Evolutionary conservation across 2,329 filamentous ascomycete genomes (phyloP), one percentile per base, ranked within the genome.

Genomic region (Chalaropsis thielavioides): DNA sequence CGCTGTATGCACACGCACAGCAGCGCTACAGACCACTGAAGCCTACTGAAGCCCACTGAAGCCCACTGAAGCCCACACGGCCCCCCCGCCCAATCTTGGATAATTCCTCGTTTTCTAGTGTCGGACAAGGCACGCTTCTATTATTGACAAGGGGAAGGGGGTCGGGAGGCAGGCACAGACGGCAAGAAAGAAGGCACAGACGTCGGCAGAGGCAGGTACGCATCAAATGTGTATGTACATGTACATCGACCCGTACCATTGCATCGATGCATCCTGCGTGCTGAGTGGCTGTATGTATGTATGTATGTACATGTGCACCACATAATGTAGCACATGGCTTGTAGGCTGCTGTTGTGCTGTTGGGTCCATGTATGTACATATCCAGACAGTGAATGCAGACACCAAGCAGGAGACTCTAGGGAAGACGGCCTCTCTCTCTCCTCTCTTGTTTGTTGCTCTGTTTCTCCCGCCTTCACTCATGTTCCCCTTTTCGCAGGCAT

Each of bases 141-240:
- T 56, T 56, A 56, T 56, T 56, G 51, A 56, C 51, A 56, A 35
- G 51, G 51, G 51, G 51, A 35, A 56, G 27, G 51, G 51, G 51
- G 51, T 19, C 51, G 51, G 51, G 51, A 56, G 24, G 51, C 15
- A 56, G 51, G 22, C 24, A 56, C 27, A 56, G 24, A 56, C 51
- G n/a, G 22, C 27, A 35, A 31, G 22, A 19, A 27, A 56, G 27
- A 56, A 56, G 51, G 51, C 51, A 56, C 51, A 35, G 51, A 56
- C 51, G 51, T 56, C 24, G 51, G 31, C 13, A 56, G 51, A 56
- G 51, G 24, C 22, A 56, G 24, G 24, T 27, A 22, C 19, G 46
- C 15, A 56, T 27, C 51, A 54, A 27, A 56, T 27, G 22, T 56
- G 27, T 43, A 43, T 43, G 41, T 43, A 43, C 41, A 43, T 15